Base-by-base conservation (phyloP, 2,329 filamentous ascomycete genomes). In the Trichoderma hamatum region DNA sequence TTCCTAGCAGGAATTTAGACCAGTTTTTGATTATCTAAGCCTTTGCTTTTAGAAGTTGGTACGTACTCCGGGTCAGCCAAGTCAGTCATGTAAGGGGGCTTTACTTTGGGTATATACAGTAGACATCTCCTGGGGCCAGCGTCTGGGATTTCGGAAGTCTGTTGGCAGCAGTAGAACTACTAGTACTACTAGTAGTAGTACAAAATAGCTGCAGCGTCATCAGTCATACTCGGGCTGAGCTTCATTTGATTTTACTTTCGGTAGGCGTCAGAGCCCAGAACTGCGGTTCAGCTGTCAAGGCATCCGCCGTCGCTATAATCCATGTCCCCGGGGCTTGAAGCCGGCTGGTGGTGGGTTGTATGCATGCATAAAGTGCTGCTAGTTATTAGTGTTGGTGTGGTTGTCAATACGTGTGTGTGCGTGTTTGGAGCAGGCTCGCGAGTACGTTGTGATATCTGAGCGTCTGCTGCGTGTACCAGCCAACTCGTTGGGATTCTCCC, bases 1-100 rank as follows among this genome's bases (percentile, higher is more conserved):
- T 43, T 56, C 32, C 46, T 30, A 56, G 26, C 14, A 19, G 26
- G 62, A 30, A 21, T 24, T 24, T 46, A 65, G 32, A 14, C n/a
- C 51, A 24, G 34, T 55, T 56, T 49, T 34, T 11, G 62, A 43
- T 65, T 46, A 65, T 3, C n/a, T 65, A 49, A 65, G 62, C 6
- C 34, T 10, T 7, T 24, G 24, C 19, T 19, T 36, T 34, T 3
- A 3, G 11, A 21, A 36, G 2, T 5, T 7, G 30, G 39, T 43
- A 24, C 46, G 10, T 13, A 24, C 6, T 49, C 19, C 10, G n/a
- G n/a, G 34, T 14, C 16, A 24, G 39, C 36, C 59, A 43, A 19
- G 39, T 43, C 39, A n/a, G 54, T 24, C 56, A 52, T 63, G 60
- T n/a, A 63, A 63, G 60, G 60, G 58, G 60, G 46, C 46, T 24